These are phyloP conservation scores for Stentor coeruleus DNA, from an alignment of 73 alveolate species.

Conservation along the genomic window DNA sequence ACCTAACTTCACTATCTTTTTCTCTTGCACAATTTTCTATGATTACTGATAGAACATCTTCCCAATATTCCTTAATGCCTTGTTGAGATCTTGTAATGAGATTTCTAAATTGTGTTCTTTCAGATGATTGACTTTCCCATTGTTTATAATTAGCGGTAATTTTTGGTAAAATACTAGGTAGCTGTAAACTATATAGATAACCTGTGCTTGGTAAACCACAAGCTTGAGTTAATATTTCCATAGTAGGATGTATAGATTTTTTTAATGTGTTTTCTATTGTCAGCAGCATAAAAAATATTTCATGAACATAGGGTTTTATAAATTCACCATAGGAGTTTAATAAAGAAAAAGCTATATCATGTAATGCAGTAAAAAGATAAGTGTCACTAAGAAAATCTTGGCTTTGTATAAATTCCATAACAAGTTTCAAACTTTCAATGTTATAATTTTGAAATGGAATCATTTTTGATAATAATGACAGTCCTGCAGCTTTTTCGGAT, in stretches of 20 bases:
- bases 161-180: neutral
- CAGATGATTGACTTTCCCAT: neutral
- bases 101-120: neutral
- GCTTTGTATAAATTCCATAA: neutral
- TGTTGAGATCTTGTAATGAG: neutral
- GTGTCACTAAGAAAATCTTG: neutral
- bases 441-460: neutral
- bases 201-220: neutral
- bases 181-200: neutral
- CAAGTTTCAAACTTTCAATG: neutral
- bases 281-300: neutral
- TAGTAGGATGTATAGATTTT: neutral
- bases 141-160: neutral
- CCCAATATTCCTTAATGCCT: neutral
- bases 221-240: neutral
- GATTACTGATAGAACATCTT: neutral
- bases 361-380: neutral
- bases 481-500: slow-evolving; percentile 17
- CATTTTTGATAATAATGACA: neutral
- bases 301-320: neutral
- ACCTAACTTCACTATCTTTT: slow-evolving; percentile 15
- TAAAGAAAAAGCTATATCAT: neutral
- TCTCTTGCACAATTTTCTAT: neutral
- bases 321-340: neutral
- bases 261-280: neutral